Evolutionary conservation across 202 grass and related monocot species (phyloP).

Genomic region (Eragrostis tef): DNA sequence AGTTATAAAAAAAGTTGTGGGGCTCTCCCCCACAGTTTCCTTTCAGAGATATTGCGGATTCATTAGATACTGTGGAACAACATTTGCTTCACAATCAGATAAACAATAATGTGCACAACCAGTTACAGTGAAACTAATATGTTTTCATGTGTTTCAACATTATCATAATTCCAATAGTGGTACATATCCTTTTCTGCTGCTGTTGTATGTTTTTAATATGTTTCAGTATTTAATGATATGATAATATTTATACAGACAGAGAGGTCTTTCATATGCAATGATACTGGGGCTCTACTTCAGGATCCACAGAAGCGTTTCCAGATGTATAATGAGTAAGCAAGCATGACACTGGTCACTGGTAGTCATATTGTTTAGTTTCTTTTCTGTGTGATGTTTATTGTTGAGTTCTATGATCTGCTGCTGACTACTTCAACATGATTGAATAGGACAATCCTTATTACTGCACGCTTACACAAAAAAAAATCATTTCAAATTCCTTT

Average conservation of each 20-base stretch:
- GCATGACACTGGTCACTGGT: not conserved
- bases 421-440: conserved; percentile 28
- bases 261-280: conserved; percentile 88
- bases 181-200: conserved; percentile 9
- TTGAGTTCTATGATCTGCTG: conserved; percentile 26
- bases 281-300: conserved; percentile 84
- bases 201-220: conserved; percentile 26
- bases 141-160: not conserved
- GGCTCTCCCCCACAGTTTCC: too few species aligned
- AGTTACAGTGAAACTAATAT: not conserved
- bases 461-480: not conserved
- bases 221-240: not conserved
- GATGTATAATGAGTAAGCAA: conserved; percentile 83
- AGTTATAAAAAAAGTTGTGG: too few species aligned
- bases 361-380: conserved; percentile 19
- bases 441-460: not conserved
- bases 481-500: not conserved
- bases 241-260: conserved; percentile 65
- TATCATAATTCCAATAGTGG: conserved; percentile 19
- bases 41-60: not conserved
- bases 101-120: not conserved
- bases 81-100: not conserved
- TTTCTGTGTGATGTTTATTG: conserved; percentile 17
- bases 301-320: conserved; percentile 68
- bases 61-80: not conserved